These are phyloP conservation scores for Fraxinus paxiana DNA, from an alignment of 305 asterid genomes.

Conservation along the genomic window DNA sequence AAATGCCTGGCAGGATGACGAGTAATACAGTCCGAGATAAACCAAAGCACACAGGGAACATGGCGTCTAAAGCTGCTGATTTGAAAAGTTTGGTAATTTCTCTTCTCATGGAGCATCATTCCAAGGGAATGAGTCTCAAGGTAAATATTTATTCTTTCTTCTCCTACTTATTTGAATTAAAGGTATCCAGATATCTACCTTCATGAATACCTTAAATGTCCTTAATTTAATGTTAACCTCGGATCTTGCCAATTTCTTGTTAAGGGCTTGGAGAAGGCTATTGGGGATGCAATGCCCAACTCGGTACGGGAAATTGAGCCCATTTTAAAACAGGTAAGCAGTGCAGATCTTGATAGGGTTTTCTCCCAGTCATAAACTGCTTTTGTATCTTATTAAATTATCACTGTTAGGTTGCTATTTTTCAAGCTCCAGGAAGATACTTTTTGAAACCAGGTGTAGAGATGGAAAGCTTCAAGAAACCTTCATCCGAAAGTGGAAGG, in stretches of 20 bases:
- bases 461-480: constrained; percentile 53
- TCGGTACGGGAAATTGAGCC: constrained; percentile 71
- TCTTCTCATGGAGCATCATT: constrained; percentile 63
- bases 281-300: constrained; percentile 72
- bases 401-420: constrained; percentile 62
- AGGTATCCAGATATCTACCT: background rate
- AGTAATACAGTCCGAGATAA: constrained; percentile 44
- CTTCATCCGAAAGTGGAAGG: constrained; percentile 68
- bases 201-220: constrained; percentile 15
- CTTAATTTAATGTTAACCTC: constrained; percentile 16
- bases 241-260: constrained; percentile 26
- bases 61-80: constrained; percentile 54
- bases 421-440: constrained; percentile 82
- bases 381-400: constrained; percentile 23
- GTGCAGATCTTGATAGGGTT: constrained; percentile 23
- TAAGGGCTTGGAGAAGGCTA: constrained; percentile 89
- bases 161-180: background rate
- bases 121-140: constrained; percentile 81
- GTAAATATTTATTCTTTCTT: constrained; percentile 31
- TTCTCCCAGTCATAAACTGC: constrained; percentile 8
- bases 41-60: constrained; percentile 37
- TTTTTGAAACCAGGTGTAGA: constrained; percentile 67
- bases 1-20: constrained; percentile 41
- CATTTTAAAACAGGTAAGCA: constrained; percentile 71
- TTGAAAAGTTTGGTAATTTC: constrained; percentile 64